Base-by-base conservation (phyloP, 345 rosid species). In the Cardiospermum halicacabum region DNA sequence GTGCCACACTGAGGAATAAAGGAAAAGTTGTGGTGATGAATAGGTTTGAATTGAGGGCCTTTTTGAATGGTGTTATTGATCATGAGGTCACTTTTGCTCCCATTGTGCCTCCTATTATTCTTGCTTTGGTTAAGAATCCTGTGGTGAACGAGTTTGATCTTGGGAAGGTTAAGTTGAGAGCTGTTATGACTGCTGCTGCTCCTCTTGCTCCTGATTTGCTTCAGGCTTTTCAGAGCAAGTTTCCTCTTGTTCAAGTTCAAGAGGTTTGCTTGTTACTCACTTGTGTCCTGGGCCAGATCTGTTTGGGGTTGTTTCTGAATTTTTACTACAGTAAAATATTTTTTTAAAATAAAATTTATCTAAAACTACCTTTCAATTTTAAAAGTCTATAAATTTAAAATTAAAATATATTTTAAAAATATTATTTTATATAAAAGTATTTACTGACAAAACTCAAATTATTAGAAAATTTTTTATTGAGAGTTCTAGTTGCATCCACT, bases 111-210 rank as follows among this genome's bases (percentile, higher is more conserved):
- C 97, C 97, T 0, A 87, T 89, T 47, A 87, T 94, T 32, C 53
- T 94, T 80, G 65, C 76, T 28, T 67, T 91, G 72, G 96, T 94
- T 13, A 91, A 89, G 87, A 82, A 84, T 60, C 97, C 99, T 0
- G 80, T 89, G 0, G 96, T 87, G 0, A 91, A 87, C 32, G 95
- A 91, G 66, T 91, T 91, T 50, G 96, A 94, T 68, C 91, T 94
- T 12, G 67, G 72, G 4, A 91, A 84, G 76, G 89, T 89, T 53
- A 89, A 91, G 51, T 91, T 91, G 47, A 77, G 74, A 62, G 89
- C 97, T 0, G 63, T 94, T 19, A 82, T 91, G 97, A 87, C 96
- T 0, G 99, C 99, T 0, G 97, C 93, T 0, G 99, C 99, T 27
- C 96, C 96, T 0, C 85, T 92, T 10, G 95, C 95, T 5, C 96